A percentile compares a stretch with the other conserved stretches of the same genome.
These are phyloP conservation scores for Colletotrichum sp. DNA, from an alignment of 2,329 filamentous ascomycete genomes.

Conservation along the genomic window DNA sequence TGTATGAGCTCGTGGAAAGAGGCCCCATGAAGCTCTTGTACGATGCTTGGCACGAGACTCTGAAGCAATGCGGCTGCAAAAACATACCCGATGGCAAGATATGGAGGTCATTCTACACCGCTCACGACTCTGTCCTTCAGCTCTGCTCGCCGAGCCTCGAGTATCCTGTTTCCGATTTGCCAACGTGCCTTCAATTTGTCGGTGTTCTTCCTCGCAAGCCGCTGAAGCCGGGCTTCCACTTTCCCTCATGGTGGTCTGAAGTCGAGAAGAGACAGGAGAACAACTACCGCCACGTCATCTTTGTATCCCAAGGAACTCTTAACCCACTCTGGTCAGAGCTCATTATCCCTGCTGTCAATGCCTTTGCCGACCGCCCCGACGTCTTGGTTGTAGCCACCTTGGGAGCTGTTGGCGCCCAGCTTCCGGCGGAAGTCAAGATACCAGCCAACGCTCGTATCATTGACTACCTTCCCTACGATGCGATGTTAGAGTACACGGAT, in stretches of 20 bases:
- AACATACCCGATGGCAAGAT: neutral
- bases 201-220: slow-evolving; percentile 44
- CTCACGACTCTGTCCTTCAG: slow-evolving; percentile 38
- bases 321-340: slow-evolving; percentile 43
- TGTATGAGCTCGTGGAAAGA: slow-evolving; percentile 16
- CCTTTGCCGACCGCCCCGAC: slow-evolving; percentile 43
- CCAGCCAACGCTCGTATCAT: slow-evolving; percentile 48
- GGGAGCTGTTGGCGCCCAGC: slow-evolving; percentile 27
- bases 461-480: slow-evolving; percentile 55
- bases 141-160: slow-evolving; percentile 44
- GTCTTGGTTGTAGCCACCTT: slow-evolving; percentile 36
- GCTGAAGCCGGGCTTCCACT: slow-evolving; percentile 29
- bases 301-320: slow-evolving; percentile 54
- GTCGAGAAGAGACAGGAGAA: slow-evolving; percentile 30
- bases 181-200: slow-evolving; percentile 44
- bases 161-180: slow-evolving; percentile 40
- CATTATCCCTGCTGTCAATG: slow-evolving; percentile 48
- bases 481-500: slow-evolving; percentile 46
- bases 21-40: slow-evolving; percentile 15
- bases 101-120: slow-evolving; percentile 2
- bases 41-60: neutral
- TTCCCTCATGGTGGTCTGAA: slow-evolving; percentile 51
- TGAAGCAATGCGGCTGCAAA: slow-evolving; percentile 2
- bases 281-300: slow-evolving; percentile 34
- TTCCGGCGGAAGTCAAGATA: neutral